Evolutionary conservation across 768 basidiomycete genomes (phyloP), one percentile per base, ranked within the genome.

Genomic region (Mycena floridula): DNA sequence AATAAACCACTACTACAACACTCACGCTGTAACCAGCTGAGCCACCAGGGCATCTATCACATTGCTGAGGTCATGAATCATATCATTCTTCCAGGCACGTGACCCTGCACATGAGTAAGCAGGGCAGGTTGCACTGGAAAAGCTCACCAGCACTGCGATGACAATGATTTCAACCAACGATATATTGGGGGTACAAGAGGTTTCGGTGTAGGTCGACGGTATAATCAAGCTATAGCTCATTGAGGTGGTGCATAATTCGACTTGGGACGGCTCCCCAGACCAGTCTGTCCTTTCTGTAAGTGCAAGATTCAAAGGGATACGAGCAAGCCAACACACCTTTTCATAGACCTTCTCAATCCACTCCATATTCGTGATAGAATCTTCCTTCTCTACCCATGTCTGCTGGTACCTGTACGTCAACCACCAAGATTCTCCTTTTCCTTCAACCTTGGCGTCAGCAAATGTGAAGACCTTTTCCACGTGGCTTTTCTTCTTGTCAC

Each of bases 321-420:
- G 40, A 25, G 7, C 18, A n/a, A n/a, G 24, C 7, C 26, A 26
- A 16, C 12, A 35, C 30, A 67, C 65, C 61, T 68, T 69, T 21
- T 59, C 62, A 55, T 77, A 76, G 2, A 76, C 59, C 40, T 50
- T 61, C 46, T 76, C 74, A 25, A 77, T 61, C 53, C 60, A 64
- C 47, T 70, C 54, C 69, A 76, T 73, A 43, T 71, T 67, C 13
- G 50, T 55, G 6, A 75, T 51, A 8, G 67, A 67, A 23, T 76
- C 73, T 37, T 69, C 59, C 48, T 58, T 56, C 3, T 54, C 53
- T 1, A 74, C 43, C 79, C 79, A 81, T 7, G 61, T 59, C 41
- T 58, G 59, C 57, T 79, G 76, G 52, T 74, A 76, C 18, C 75
- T 67, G 55, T 77, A 79, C 46, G 78, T 72, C 26, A 67, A 59